Evolutionary conservation across 2,329 filamentous ascomycete species (phyloP), one percentile per base, ranked within the genome.

Genomic region (Zasmidium citrigriseum): DNA sequence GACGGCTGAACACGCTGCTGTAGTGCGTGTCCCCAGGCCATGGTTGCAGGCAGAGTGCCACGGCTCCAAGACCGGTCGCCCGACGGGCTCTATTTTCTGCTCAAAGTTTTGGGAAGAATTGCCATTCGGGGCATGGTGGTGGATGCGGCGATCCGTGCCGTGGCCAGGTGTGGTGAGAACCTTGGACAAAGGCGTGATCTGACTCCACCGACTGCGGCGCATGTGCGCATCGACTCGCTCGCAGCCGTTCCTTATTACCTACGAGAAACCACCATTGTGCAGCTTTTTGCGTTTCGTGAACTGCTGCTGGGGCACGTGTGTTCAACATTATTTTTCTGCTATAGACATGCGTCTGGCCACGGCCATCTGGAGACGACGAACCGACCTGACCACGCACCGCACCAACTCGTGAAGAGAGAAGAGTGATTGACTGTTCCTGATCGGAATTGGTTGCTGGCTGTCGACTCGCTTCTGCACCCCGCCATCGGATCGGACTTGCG

Each of bases 331-430:
- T 50, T 14, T 10, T 38, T 52, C n/a, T 34, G 18, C 22, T 18
- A 20, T n/a, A 47, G 55, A 55, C 38, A 59, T 59, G 57, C 16
- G 52, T 23, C 38, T 59, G 52, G 46, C 52, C 52, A 24, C 34
- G 24, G 27, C 52, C 47, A n/a, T 29, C 48, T n/a, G 25, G 12
- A 25, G 45, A 50, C 5, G 38, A 22, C 51, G 54, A 47, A 48
- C 46, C 38, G 38, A 47, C 46, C 52, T 64, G 50, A 55, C 54
- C 54, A 54, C 46, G 20, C 59, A 64, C 52, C 59, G 57, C 38
- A 61, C 59, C 22, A 64, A 64, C 54, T 64, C 61, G 45, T 64
- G 61, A n/a, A n/a, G n/a, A n/a, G n/a, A n/a, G n/a, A n/a, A n/a
- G n/a, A n/a, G n/a, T n/a, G n/a, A n/a, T n/a, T n/a, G n/a, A n/a